phyloP scores from a whole-genome alignment of 1,139 yeast genomes.

The Hansenula sp. region DNA sequence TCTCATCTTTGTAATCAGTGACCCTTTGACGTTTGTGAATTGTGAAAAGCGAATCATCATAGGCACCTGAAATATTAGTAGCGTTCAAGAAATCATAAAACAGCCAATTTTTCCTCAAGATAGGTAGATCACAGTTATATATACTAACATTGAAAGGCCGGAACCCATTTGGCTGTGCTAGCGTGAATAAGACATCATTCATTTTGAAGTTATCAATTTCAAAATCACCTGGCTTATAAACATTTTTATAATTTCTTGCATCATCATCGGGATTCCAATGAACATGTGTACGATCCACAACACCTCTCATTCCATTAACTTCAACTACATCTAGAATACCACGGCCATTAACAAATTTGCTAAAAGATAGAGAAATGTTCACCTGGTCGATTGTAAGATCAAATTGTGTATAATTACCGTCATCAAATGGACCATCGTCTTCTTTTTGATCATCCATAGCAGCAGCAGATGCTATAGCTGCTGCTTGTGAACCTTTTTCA shows the following conservation, averaged over 20 bases:
- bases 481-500: conserved; percentile 72
- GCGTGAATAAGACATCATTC: conserved; percentile 80
- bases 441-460: conserved; percentile 26
- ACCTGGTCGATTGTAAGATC: conserved; percentile 88
- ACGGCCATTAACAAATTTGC: conserved; percentile 85
- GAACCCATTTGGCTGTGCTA: conserved; percentile 76
- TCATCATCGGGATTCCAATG: conserved; percentile 80
- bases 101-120: conserved; percentile 87
- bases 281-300: conserved; percentile 86
- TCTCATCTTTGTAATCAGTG: conserved; percentile 14
- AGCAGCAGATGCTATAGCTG: conserved; percentile 49
- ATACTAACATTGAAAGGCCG: conserved; percentile 84
- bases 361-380: conserved; percentile 72
- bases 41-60: conserved; percentile 90
- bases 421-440: conserved; percentile 49
- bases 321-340: conserved; percentile 85
- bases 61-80: conserved; percentile 81
- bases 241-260: conserved; percentile 74
- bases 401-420: conserved; percentile 93
- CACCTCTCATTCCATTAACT: conserved; percentile 83
- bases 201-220: conserved; percentile 79
- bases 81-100: conserved; percentile 86
- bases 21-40: conserved; percentile 53
- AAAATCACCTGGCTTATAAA: conserved; percentile 83
- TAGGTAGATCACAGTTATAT: conserved; percentile 77